Base-by-base conservation (phyloP, 208 protist species). In the Trypanosoma conorhini region DNA sequence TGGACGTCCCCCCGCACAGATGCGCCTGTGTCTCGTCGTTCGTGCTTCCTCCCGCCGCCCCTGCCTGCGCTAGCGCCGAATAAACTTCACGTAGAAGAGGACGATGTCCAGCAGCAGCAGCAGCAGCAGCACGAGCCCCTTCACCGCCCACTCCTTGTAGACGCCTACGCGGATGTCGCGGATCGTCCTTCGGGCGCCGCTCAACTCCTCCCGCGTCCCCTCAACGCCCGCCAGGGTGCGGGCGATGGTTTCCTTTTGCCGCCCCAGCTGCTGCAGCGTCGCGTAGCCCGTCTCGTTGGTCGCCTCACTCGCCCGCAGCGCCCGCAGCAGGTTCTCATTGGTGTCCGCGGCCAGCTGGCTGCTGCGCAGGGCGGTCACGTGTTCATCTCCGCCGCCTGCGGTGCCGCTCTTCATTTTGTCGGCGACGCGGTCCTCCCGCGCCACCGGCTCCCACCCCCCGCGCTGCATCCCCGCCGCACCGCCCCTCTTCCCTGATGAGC, bases 61-160 rank as follows among this genome's bases (percentile, higher is more conserved):
- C 21, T n/a, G 22, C 46, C 62, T 22, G n/a, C 19, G 44, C 4
- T 44, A 71, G 70, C 76, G 73, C 0, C 77, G 80, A 28, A 91
- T 72, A 48, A 91, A 88, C 62, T 91, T 93, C 17, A 61, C 66
- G 72, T 88, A 93, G 51, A 91, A 76, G n/a, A 90, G 81, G 13
- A 85, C 21, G 9, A 87, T 58, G 58, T 91, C 80, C 59, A 93
- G 50, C 55, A 80, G 35, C 52, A 93, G 15, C 22, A 93, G 59
- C 10, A 79, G 58, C 3, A 67, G 55, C 26, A 93, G 64, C 0
- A 93, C 83, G 30, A 72, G 67, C 26, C 75, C 85, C 64, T 93
- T 93, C 38, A 86, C 70, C 7, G 85, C 72, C 82, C 85, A 93
- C 72, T 93, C 88, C 75, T 86, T 88, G 62, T 89, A 93, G 44